Percentiles rank a stretch among this genome's conserved stretches.
Conservation (phyloP, 352 stramenopile genomes). For the Phytophthora foliorum region DNA sequence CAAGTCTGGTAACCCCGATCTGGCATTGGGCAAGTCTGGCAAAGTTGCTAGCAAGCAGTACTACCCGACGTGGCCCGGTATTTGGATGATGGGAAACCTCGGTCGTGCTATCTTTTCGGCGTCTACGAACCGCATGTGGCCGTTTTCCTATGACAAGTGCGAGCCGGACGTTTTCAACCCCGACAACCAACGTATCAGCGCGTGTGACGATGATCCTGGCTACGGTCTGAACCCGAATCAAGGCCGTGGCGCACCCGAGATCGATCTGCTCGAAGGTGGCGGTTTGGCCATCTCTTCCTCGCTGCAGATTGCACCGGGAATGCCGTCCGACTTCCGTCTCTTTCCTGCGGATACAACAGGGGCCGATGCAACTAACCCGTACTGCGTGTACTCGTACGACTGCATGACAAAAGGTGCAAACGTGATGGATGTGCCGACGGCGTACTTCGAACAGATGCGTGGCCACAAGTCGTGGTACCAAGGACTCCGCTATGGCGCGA, state of each 20-base stretch:
- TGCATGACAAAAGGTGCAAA: conserved; percentile 69
- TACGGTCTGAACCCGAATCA: conserved; percentile 88
- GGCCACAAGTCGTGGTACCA: conserved; percentile 71
- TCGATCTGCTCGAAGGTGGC: conserved; percentile 94
- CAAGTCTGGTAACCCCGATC: conserved; percentile 55
- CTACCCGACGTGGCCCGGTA: conserved; percentile 89
- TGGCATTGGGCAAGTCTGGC: conserved; percentile 41
- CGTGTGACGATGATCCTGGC: conserved; percentile 90
- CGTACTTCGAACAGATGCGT: conserved; percentile 45
- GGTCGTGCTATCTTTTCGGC: conserved; percentile 92
- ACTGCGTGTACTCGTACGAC: conserved; percentile 59
- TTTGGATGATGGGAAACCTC: conserved; percentile 96
- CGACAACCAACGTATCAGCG: conserved; percentile 60
- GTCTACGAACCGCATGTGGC: conserved; percentile 94
- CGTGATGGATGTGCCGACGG: conserved; percentile 53
- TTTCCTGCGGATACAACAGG: conserved; percentile 54
- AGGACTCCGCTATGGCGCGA: conserved; percentile 57
- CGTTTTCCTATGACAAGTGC: conserved; percentile 94
- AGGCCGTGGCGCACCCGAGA: conserved; percentile 92
- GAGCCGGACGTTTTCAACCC: conserved; percentile 58
- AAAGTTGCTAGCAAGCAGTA: conserved; percentile 66
- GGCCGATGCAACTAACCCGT: conserved; percentile 34
- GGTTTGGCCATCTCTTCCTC: conserved; percentile 89
- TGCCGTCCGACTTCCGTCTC: conserved; percentile 64
- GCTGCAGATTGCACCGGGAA: conserved; percentile 87